Base-by-base conservation (phyloP, 768 basidiomycete genomes). In the Filobasidium floriforme region DNA sequence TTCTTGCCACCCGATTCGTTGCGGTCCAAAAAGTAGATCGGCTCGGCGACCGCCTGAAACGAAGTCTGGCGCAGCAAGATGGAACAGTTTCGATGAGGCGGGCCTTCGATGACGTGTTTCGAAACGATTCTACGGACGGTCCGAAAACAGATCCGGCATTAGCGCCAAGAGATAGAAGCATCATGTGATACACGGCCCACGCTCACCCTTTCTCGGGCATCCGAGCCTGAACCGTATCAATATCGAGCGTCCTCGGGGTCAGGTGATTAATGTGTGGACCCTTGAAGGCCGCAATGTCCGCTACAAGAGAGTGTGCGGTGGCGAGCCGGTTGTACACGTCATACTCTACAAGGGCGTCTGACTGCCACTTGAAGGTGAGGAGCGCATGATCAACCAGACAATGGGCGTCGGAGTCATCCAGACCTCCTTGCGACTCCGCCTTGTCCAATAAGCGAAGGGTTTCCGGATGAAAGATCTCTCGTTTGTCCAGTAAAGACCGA, bases 41-140 rank as follows among this genome's bases (percentile, higher is more conserved):
- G 69, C 61, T 77, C 76, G 7, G 71, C 68, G 11, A 75, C 66
- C 19, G 76, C 74, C 29, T 71, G 71, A 61, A 77, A 77, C 28
- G 74, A 75, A 6, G 76, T 77, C 59, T 77, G 76, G 4, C 76
- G 70, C 18, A 77, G 69, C 15, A 77, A 69, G 57, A 77, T 73
- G 6, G 72, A 70, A 63, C 72, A 73, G 6, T 59, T 26, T 28
- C 71, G 68, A 11, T 59, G 59, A 1, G 76, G 76, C 18, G 76
- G 76, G 15, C 76, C 74, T 57, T 77, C 75, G 44, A 77, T 77
- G 64, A 74, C 69, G 49, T 71, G 67, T 67, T 77, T 77, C 2
- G 76, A 71, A 6, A 71, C 68, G 57, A 77, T 77, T 0, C 74
- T 74, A 59, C 11, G 22, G 10, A 32, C 15, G 1, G 49, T 52